These are phyloP conservation scores for Ogataea hybrid DNA, from an alignment of 1,139 yeast genomes.

Conservation along the genomic window DNA sequence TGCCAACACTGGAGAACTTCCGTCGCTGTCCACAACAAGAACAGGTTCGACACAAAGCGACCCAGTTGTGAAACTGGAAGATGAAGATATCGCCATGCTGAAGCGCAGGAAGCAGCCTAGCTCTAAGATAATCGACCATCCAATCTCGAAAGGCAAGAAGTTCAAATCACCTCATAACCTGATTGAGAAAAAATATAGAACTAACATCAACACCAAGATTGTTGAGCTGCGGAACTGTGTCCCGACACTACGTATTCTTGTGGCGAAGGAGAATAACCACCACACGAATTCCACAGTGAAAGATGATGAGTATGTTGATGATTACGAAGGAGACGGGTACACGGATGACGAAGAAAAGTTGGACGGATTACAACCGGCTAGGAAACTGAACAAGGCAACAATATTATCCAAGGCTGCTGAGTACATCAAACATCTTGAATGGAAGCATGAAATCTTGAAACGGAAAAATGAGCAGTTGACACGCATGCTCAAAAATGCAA, in stretches of 20 bases:
- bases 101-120: slow-evolving; percentile 21
- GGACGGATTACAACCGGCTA: slow-evolving; percentile 63
- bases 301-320: slow-evolving; percentile 33
- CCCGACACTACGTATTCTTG: slow-evolving; percentile 54
- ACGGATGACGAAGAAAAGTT: slow-evolving; percentile 41
- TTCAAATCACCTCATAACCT: slow-evolving; percentile 70
- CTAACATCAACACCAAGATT: slow-evolving; percentile 73
- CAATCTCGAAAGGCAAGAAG: slow-evolving; percentile 33
- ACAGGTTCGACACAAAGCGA: slow-evolving; percentile 15
- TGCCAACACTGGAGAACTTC: slow-evolving; percentile 10
- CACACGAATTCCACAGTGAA: slow-evolving; percentile 26
- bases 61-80: slow-evolving; percentile 2
- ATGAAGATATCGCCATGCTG: slow-evolving; percentile 10
- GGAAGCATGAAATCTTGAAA: slow-evolving; percentile 42
- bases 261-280: slow-evolving; percentile 34
- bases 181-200: slow-evolving; percentile 77
- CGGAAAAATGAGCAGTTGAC: slow-evolving; percentile 44
- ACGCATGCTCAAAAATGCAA: slow-evolving; percentile 22
- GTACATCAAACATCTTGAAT: slow-evolving; percentile 56
- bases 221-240: slow-evolving; percentile 72
- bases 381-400: slow-evolving; percentile 59
- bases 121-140: slow-evolving; percentile 14
- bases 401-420: slow-evolving; percentile 63
- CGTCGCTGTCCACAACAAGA: slow-evolving; percentile 14
- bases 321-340: slow-evolving; percentile 42